Evolutionary conservation across 495 filamentous ascomycete species (phyloP), one percentile per base, ranked within the genome.

Genomic region (Hypomontagnella submonticulosa): DNA sequence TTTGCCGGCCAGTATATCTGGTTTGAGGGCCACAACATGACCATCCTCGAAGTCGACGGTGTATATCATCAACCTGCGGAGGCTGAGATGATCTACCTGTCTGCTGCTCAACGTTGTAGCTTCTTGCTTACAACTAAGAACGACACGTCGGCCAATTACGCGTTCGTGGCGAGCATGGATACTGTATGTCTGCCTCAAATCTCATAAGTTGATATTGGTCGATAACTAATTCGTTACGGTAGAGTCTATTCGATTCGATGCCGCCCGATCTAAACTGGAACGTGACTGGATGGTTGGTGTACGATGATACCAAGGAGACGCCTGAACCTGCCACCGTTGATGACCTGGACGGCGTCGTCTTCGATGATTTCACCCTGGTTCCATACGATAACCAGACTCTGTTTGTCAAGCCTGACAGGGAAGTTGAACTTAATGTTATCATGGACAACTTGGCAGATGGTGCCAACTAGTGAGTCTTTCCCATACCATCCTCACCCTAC

Each of bases 211-310:
- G 7, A 7, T 12, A 42, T 1, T 46, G 1, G 7, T 33, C 44
- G 0, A 34, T 52, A 11, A 60, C 48, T 66, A 41, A 66, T 40
- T 12, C 9, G 9, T 13, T 36, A 42, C 42, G 54, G 54, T 63
- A 92, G 89, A 81, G 83, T 55, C 79, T 92, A 0, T 92, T 93
- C 68, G 91, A 93, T 70, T 76, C 64, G 2, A 66, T 91, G 6
- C 91, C 91, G 0, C 69, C 76, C 3, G 80, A 76, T 4, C 79
- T 93, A 9, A 90, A 93, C 69, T 85, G 85, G 49, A 96, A 94
- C 59, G 87, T 85, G 0, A 94, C 92, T 0, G 89, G 89, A 6
- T 94, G 89, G 89, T 81, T 96, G 0, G 82, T 90, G 1, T 94
- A 95, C 67, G 84, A 93, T 69, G 76, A 84, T 2, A 56, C 72